Evolutionary conservation across 306 rosid species (phyloP).

Genomic region (Hippophae rhamnoides): DNA sequence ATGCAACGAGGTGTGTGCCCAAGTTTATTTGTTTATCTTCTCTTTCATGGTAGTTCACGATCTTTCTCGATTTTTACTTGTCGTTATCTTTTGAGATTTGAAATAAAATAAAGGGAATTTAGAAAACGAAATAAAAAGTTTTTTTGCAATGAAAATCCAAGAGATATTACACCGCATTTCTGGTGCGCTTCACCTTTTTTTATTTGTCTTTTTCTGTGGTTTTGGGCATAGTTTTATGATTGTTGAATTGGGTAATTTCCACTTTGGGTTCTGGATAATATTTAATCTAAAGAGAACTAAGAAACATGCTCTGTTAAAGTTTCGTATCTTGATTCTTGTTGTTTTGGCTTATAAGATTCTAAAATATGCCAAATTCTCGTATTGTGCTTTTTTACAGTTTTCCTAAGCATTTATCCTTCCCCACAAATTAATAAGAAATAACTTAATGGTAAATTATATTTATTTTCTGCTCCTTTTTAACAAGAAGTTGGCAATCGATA

Average conservation of each 20-base stretch:
- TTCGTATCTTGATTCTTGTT: not conserved
- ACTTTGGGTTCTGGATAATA: conserved; percentile 3
- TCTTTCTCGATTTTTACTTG: conserved; percentile 9
- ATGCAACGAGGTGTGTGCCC: not conserved
- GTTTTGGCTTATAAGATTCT: no score
- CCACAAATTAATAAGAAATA: no score
- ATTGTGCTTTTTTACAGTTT: no score
- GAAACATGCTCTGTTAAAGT: conserved; percentile 10
- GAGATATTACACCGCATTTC: conserved; percentile 1
- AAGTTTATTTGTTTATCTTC: not conserved
- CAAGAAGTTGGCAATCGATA: not conserved
- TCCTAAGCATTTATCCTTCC: no score
- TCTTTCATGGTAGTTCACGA: conserved; percentile 27
- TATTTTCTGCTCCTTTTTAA: not conserved
- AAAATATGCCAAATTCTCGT: no score
- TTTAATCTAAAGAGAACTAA: not conserved
- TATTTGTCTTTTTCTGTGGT: not conserved
- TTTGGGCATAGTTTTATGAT: conserved; percentile 22
- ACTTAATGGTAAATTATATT: not conserved
- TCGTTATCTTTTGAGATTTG: conserved; percentile 5
- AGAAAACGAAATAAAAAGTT: conserved; percentile 12
- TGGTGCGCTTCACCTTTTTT: conserved; percentile 8
- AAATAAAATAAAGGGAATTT: conserved; percentile 14
- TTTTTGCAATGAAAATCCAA: conserved; percentile 6
- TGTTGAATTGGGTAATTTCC: conserved; percentile 12